Conservation (phyloP, 345 rosid genomes). For the Arabidopsis arenosa region DNA sequence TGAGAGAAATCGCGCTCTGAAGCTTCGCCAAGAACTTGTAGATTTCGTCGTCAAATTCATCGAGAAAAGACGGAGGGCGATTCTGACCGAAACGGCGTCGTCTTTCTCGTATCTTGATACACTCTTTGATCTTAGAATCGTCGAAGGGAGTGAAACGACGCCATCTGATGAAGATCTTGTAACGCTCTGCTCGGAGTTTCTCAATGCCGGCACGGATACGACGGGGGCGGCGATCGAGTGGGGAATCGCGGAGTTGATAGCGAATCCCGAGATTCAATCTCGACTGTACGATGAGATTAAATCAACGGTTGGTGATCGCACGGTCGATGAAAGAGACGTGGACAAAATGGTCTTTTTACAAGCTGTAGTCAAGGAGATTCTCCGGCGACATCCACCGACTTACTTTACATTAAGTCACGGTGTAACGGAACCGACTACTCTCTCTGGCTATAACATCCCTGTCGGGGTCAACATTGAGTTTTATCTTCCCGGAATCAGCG, state of each 20-base stretch:
- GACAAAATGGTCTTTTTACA: slow-evolving; percentile 64
- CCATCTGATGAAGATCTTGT: slow-evolving; percentile 76
- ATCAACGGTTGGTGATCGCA: slow-evolving; percentile 53
- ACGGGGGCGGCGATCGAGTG: slow-evolving; percentile 80
- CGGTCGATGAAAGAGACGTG: slow-evolving; percentile 62
- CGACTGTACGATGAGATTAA: slow-evolving; percentile 65
- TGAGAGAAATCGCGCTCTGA: slow-evolving; percentile 55
- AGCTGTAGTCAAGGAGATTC: slow-evolving; percentile 68
- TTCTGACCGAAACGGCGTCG: slow-evolving; percentile 54
- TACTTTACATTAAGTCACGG: slow-evolving; percentile 72
- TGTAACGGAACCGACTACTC: slow-evolving; percentile 60
- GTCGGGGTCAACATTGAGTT: slow-evolving; percentile 59
- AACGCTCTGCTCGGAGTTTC: slow-evolving; percentile 77
- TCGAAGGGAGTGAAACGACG: slow-evolving; percentile 56
- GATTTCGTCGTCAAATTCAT: slow-evolving; percentile 59
- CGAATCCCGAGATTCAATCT: slow-evolving; percentile 59
- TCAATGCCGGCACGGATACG: slow-evolving; percentile 88
- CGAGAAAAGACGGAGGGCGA: slow-evolving; percentile 53
- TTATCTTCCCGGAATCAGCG: slow-evolving; percentile 53
- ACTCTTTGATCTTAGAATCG: slow-evolving; percentile 56
- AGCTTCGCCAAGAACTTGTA: slow-evolving; percentile 61
- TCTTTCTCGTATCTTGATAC: slow-evolving; percentile 84
- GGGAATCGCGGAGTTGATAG: slow-evolving; percentile 77
- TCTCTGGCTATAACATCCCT: slow-evolving; percentile 73
- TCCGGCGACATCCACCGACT: slow-evolving; percentile 81